Conservation (phyloP, 129 eudicot genomes). For the Flaveria robusta region DNA sequence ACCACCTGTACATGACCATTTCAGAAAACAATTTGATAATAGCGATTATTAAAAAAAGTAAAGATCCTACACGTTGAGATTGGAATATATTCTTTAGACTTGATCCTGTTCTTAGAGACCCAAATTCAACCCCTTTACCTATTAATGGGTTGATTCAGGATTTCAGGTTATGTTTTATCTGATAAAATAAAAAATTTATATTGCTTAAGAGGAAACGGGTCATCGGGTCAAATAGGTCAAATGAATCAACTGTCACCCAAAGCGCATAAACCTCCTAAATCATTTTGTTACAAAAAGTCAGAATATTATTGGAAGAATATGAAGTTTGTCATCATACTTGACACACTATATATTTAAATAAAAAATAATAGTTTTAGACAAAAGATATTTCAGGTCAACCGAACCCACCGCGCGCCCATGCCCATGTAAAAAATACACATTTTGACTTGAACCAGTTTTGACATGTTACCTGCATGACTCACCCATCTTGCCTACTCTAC, state of each 20-base stretch:
- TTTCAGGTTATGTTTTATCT: background rate
- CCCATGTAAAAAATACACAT: background rate
- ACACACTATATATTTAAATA: background rate
- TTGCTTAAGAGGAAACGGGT: background rate
- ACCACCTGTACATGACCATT: slow-evolving; percentile 57
- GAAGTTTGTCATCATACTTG: background rate
- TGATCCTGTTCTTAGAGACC: background rate
- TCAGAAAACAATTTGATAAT: slow-evolving; percentile 1
- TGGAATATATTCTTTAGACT: slow-evolving; percentile 8
- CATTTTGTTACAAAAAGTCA: background rate
- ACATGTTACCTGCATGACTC: background rate
- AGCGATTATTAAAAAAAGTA: background rate
- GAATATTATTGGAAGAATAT: background rate
- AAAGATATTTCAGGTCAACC: background rate
- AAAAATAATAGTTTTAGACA: background rate
- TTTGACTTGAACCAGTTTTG: background rate
- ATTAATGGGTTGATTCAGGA: background rate
- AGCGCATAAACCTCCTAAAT: background rate
- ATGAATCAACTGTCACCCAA: background rate
- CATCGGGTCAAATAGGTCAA: background rate
- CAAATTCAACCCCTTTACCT: background rate
- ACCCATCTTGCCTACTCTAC: background rate
- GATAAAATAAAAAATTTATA: background rate
- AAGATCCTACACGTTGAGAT: background rate
- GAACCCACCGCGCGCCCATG: background rate